Percentiles rank a stretch among this genome's conserved stretches.
Conservation (phyloP, 192 early-diverging fungal species). For the Podila clonocystis region DNA sequence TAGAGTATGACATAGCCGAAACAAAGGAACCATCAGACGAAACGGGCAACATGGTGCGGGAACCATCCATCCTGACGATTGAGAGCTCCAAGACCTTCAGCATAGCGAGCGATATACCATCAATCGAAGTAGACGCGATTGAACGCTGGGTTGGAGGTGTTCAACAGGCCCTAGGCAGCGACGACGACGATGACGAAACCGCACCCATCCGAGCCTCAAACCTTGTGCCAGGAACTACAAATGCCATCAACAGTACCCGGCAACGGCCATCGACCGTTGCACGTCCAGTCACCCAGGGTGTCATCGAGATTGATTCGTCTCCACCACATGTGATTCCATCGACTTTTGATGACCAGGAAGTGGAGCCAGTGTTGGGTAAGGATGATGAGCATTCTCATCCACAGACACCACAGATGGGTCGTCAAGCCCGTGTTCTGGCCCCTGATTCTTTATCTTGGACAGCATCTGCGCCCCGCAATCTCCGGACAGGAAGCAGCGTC, state of each 20-base stretch:
- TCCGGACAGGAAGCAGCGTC: no score
- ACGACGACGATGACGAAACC: background rate
- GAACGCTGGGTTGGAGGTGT: constrained; percentile 10
- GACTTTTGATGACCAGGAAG: no score
- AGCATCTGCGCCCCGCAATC: background rate
- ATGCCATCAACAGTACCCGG: no score
- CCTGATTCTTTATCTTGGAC: background rate
- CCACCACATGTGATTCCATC: no score
- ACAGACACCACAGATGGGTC: background rate
- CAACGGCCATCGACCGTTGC: no score
- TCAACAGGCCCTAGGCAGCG: background rate
- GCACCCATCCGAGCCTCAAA: no score
- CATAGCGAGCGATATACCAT: background rate
- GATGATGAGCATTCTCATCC: background rate
- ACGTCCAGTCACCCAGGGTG: no score
- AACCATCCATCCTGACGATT: constrained; percentile 1
- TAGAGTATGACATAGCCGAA: background rate
- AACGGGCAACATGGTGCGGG: background rate
- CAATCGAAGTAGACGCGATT: constrained; percentile 4
- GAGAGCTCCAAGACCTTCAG: background rate
- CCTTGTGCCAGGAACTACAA: no score
- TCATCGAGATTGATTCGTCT: no score
- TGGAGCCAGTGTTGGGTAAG: no score
- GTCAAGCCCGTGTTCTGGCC: no score
- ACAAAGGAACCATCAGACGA: background rate